These are phyloP conservation scores for Solanum hybrid DNA, from an alignment of 305 asterid species.

Conservation along the genomic window DNA sequence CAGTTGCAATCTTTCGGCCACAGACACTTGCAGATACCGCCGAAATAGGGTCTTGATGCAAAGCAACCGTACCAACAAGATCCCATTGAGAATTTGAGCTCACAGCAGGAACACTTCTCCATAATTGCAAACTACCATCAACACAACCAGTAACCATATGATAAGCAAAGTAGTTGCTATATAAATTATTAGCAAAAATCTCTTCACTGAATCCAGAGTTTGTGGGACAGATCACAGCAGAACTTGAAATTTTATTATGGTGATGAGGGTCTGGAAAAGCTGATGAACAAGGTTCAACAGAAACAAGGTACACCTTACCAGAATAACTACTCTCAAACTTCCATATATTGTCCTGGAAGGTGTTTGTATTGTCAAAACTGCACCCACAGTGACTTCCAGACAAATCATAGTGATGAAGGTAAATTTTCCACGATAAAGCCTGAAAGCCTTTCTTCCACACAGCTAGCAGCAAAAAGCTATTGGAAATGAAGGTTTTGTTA, in stretches of 20 bases:
- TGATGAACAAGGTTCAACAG: constrained; percentile 64
- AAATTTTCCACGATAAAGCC: constrained; percentile 84
- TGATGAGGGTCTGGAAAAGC: constrained; percentile 52
- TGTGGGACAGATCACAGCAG: constrained; percentile 50
- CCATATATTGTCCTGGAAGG: constrained; percentile 28
- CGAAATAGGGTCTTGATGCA: constrained; percentile 46
- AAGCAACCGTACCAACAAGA: constrained; percentile 69
- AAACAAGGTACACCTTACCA: constrained; percentile 43
- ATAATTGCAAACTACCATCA: constrained; percentile 67
- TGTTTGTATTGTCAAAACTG: constrained; percentile 9
- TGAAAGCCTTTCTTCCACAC: constrained; percentile 55
- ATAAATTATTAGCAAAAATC: constrained; percentile 27
- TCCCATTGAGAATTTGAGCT: constrained; percentile 49
- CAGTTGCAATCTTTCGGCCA: constrained; percentile 67
- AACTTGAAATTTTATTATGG: constrained; percentile 57
- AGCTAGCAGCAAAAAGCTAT: constrained; percentile 70
- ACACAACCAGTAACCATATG: constrained; percentile 74
- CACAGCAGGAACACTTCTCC: constrained; percentile 67
- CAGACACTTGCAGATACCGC: constrained; percentile 56
- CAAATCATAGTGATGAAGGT: constrained; percentile 42
- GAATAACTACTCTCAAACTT: constrained; percentile 44
- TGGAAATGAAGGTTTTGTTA: constrained; percentile 31
- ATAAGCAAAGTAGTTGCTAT: constrained; percentile 46
- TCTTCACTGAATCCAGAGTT: constrained; percentile 34
- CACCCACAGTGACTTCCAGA: constrained; percentile 28